phyloP scores from a whole-genome alignment of 73 alveolate genomes.

The Effrenium voratum region DNA sequence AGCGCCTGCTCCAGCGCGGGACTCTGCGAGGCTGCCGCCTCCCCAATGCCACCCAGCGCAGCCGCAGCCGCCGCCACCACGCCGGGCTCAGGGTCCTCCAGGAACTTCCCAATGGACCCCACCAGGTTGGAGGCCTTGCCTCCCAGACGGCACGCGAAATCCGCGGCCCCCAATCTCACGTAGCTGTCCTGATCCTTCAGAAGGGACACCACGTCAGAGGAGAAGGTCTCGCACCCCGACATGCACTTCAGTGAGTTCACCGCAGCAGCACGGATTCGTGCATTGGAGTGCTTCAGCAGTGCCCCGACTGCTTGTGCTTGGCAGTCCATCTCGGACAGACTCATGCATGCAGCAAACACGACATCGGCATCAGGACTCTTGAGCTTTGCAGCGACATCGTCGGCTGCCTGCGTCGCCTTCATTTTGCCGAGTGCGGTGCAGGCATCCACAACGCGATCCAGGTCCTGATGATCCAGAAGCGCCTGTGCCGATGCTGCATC shows the following conservation, averaged over 20 bases:
- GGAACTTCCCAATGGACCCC: constrained; percentile 64
- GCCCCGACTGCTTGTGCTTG: constrained; percentile 41
- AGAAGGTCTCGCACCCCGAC: constrained; percentile 60
- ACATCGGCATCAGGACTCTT: constrained; percentile 76
- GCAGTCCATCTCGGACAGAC: constrained; percentile 84
- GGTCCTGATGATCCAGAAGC: constrained; percentile 25
- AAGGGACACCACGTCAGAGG: constrained; percentile 59
- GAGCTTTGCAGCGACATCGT: constrained; percentile 58
- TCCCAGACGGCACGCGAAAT: constrained; percentile 72
- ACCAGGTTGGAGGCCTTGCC: constrained; percentile 57
- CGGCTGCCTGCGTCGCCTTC: constrained; percentile 65
- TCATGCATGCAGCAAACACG: constrained; percentile 91
- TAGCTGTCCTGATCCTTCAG: constrained; percentile 73
- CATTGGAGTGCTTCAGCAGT: constrained; percentile 79
- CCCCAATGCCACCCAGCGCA: constrained; percentile 87
- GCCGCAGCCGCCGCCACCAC: constrained; percentile 88
- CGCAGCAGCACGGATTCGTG: constrained; percentile 65
- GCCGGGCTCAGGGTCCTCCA: constrained; percentile 42
- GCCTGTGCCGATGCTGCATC: constrained; percentile 37
- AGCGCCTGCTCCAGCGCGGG: constrained; percentile 87
- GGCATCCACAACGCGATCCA: constrained; percentile 81
- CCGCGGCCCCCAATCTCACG: constrained; percentile 86
- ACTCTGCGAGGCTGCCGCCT: constrained; percentile 68
- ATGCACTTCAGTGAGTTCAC: constrained; percentile 68
- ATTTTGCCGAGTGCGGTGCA: constrained; percentile 86